Percentiles rank a stretch among this genome's conserved stretches.
Conservation (phyloP, 495 filamentous ascomycete genomes). For the Aspergillus ostianus region DNA sequence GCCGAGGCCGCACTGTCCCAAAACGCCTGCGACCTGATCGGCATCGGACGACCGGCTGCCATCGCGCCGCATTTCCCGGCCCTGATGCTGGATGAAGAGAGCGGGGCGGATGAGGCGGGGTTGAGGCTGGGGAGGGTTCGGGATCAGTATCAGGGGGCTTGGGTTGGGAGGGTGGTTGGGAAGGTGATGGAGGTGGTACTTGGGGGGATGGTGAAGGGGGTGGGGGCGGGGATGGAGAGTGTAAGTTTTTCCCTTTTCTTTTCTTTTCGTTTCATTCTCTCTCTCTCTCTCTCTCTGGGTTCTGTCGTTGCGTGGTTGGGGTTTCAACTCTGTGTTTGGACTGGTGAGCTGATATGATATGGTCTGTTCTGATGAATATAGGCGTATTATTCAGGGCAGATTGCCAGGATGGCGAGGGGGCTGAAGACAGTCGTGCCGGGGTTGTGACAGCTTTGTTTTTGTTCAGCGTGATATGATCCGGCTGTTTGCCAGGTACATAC, state of each 20-base stretch:
- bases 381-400: constrained; percentile 42
- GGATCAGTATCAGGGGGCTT: constrained; percentile 23
- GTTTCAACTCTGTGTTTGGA: too few relatives aligned
- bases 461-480: too few relatives aligned
- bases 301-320: background rate
- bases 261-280: too few relatives aligned
- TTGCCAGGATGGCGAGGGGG: constrained; percentile 37
- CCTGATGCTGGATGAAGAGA: constrained; percentile 48
- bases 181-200: constrained; percentile 39
- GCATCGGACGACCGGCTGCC: constrained; percentile 54
- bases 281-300: constrained; percentile 7
- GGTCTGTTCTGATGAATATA: constrained; percentile 14
- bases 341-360: too few relatives aligned
- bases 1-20: constrained; percentile 51
- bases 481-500: too few relatives aligned
- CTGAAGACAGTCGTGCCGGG: constrained; percentile 33
- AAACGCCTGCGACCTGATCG: constrained; percentile 58
- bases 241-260: constrained; percentile 35
- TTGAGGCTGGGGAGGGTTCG: constrained; percentile 34
- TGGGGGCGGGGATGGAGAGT: constrained; percentile 47
- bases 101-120: constrained; percentile 47
- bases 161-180: constrained; percentile 32
- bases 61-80: constrained; percentile 48
- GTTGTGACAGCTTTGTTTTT: too few relatives aligned
- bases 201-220: constrained; percentile 32